Evolutionary conservation across 169 alveolate genomes (phyloP).

Genomic region (Babesia gibsoni): DNA sequence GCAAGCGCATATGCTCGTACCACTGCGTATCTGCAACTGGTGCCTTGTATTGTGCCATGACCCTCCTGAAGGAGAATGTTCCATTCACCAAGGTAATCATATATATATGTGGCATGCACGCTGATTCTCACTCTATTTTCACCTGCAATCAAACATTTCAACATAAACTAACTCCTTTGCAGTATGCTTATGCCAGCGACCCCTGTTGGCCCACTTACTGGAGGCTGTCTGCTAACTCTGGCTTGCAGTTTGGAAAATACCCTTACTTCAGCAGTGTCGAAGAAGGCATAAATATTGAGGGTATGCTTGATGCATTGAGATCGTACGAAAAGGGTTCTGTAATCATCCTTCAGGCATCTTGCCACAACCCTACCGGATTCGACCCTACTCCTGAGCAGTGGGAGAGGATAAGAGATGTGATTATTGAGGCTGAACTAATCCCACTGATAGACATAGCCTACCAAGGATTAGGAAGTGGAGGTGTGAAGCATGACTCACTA

Average conservation of each 20-base stretch:
- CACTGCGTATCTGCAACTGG: constrained; percentile 53
- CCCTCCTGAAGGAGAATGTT: constrained; percentile 21
- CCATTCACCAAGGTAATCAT: constrained; percentile 36
- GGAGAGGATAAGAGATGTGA: constrained; percentile 26
- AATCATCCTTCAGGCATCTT: constrained; percentile 43
- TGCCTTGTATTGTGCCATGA: constrained; percentile 34
- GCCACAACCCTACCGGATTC: constrained; percentile 65
- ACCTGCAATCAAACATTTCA: too few species aligned
- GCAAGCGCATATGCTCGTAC: constrained; percentile 34
- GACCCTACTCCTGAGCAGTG: constrained; percentile 54
- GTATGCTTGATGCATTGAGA: neutral
- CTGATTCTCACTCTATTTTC: neutral
- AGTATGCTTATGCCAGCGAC: constrained; percentile 51
- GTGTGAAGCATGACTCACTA: constrained; percentile 32
- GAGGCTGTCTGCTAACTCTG: constrained; percentile 28
- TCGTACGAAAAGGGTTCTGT: constrained; percentile 29
- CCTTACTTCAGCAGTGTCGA: constrained; percentile 42
- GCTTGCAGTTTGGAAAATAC: constrained; percentile 47
- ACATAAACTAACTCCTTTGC: neutral
- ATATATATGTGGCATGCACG: neutral
- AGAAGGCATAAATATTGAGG: constrained; percentile 44
- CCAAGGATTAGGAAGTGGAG: constrained; percentile 57
- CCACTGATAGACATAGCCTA: constrained; percentile 61
- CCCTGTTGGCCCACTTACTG: constrained; percentile 62
- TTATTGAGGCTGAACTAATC: constrained; percentile 30